Evolutionary conservation across 305 asterid species (phyloP).

Genomic region (Rubia occidens): DNA sequence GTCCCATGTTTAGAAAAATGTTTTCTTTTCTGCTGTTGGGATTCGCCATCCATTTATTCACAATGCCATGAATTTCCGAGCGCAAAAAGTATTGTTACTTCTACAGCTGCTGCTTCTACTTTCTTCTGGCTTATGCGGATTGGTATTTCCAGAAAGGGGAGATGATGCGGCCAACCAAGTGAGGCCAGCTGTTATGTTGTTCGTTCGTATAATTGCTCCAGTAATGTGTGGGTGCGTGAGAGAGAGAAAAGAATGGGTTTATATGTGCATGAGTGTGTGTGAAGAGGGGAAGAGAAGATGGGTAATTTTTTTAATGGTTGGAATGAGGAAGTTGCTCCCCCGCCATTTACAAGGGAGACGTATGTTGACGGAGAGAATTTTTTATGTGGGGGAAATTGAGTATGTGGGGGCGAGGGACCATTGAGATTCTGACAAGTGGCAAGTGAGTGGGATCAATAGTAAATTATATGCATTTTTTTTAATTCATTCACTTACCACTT

Average conservation of each 20-base stretch:
- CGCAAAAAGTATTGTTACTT: not conserved
- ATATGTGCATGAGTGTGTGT: not conserved
- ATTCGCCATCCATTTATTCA: slow-evolving; percentile 10
- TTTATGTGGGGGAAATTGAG: too few species aligned
- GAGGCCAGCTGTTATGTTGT: not conserved
- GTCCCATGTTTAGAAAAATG: slow-evolving; percentile 4
- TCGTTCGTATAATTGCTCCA: not conserved
- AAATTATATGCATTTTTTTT: too few species aligned
- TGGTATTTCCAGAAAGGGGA: not conserved
- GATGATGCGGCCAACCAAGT: slow-evolving; percentile 4
- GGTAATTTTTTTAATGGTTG: slow-evolving; percentile 9
- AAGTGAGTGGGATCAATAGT: too few species aligned
- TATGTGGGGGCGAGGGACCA: too few species aligned
- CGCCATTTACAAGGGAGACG: slow-evolving; percentile 50
- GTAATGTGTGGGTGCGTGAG: slow-evolving; percentile 8
- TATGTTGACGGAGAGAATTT: slow-evolving; percentile 8
- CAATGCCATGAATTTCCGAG: slow-evolving; percentile 8
- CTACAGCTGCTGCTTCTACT: not conserved
- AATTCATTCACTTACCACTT: too few species aligned
- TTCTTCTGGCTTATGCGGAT: not conserved
- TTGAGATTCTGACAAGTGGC: too few species aligned
- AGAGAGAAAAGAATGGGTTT: slow-evolving; percentile 5
- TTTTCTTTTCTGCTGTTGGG: not conserved
- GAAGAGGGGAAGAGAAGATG: not conserved
- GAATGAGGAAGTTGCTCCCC: slow-evolving; percentile 28